A percentile compares a stretch with the other conserved stretches of the same genome.
Conservation (phyloP, 352 stramenopile genomes). For the Globisporangium spinosum region DNA sequence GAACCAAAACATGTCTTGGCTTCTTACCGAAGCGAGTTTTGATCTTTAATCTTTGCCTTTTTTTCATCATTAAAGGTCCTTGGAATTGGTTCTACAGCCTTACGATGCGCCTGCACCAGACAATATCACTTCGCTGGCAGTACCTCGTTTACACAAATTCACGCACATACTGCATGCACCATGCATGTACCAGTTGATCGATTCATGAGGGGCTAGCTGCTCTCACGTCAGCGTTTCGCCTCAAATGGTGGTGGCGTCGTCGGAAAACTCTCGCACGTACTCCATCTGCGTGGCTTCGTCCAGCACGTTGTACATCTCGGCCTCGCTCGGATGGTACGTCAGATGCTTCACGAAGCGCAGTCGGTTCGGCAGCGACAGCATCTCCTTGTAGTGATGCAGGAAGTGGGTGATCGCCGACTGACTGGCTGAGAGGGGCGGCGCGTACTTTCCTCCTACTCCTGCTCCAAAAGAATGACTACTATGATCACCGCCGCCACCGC, state of each 20-base stretch:
- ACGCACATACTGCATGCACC: background rate
- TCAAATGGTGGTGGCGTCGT: conserved; percentile 10
- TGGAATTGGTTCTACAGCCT: background rate
- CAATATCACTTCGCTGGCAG: background rate
- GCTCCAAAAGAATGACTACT: background rate
- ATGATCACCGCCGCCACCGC: background rate
- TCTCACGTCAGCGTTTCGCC: background rate
- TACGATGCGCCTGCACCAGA: background rate
- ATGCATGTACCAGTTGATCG: background rate
- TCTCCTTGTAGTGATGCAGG: conserved; percentile 31
- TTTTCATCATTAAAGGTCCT: background rate
- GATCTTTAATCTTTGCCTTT: background rate
- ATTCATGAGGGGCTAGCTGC: background rate
- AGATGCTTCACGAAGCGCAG: conserved; percentile 45
- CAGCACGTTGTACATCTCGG: conserved; percentile 65
- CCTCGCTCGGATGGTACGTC: conserved; percentile 39
- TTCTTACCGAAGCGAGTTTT: background rate
- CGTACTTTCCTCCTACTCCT: background rate
- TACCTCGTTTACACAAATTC: background rate
- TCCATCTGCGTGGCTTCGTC: conserved; percentile 40
- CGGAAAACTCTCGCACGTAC: conserved; percentile 39
- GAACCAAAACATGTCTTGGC: background rate
- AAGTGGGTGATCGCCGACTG: conserved; percentile 45
- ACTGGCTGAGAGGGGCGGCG: conserved; percentile 26
- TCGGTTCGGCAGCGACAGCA: conserved; percentile 23